Evolutionary conservation across 192 early-diverging fungal genomes (phyloP).

Genomic region (Oehlia diaphana): DNA sequence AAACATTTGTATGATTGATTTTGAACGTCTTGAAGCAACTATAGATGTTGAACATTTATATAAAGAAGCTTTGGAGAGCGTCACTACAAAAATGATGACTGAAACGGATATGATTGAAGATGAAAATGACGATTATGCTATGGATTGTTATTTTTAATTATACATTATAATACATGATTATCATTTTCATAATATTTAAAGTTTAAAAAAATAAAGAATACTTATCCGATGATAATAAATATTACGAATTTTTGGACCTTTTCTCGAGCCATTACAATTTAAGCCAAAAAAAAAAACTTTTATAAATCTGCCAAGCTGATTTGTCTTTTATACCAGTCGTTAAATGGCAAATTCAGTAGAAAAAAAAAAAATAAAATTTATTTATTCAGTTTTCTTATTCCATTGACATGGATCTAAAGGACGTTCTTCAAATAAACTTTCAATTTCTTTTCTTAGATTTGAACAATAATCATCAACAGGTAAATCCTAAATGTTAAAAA

Average conservation of each 20-base stretch:
- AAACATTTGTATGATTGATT: constrained; percentile 37
- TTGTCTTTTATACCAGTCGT: too few relatives aligned
- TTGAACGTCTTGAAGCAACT: constrained; percentile 44
- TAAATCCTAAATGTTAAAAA: constrained; percentile 29
- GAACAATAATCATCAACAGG: constrained; percentile 48
- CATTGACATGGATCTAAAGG: not conserved
- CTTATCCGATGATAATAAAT: too few relatives aligned
- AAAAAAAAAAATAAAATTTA: not conserved
- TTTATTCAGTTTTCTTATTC: constrained; percentile 8
- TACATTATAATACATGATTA: not conserved
- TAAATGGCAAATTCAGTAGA: too few relatives aligned
- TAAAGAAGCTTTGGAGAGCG: constrained; percentile 50
- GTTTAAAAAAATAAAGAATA: too few relatives aligned
- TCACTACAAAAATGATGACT: constrained; percentile 39
- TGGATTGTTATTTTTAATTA: constrained; percentile 11
- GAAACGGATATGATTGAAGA: constrained; percentile 34
- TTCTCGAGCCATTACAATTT: too few relatives aligned
- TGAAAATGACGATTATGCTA: constrained; percentile 10
- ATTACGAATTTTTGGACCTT: too few relatives aligned
- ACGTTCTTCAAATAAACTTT: constrained; percentile 7
- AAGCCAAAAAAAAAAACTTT: too few relatives aligned
- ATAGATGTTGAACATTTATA: constrained; percentile 53
- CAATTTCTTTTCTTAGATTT: constrained; percentile 45
- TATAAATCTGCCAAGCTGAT: too few relatives aligned
- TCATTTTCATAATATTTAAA: not conserved